Percentiles rank a stretch among this genome's conserved stretches.
phyloP scores from a whole-genome alignment of 495 filamentous ascomycete genomes.

The Cryomyces minteri region DNA sequence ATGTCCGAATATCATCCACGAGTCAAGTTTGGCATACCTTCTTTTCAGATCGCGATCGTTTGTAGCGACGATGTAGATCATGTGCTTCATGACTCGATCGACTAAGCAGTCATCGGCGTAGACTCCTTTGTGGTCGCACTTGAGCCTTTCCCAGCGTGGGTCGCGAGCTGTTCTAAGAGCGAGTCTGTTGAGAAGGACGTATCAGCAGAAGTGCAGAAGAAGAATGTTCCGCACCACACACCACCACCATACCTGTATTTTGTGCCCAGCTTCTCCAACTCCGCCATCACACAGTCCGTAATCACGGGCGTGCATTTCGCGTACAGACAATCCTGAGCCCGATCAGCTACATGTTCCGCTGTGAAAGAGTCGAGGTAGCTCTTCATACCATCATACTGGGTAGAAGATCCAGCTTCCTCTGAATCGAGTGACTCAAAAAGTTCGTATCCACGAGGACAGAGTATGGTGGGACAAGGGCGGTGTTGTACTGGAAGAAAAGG shows the following conservation, averaged over 20 bases:
- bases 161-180: constrained; percentile 85
- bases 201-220: too few relatives aligned
- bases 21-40: constrained; percentile 24
- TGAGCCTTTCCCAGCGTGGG: constrained; percentile 66
- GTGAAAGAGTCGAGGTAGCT: too few relatives aligned
- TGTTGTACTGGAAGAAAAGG: constrained; percentile 93
- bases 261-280: constrained; percentile 79
- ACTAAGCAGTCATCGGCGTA: constrained; percentile 97
- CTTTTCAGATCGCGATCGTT: constrained; percentile 75
- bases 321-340: constrained; percentile 37
- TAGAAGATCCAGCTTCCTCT: constrained; percentile 73
- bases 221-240: too few relatives aligned
- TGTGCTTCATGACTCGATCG: constrained; percentile 60
- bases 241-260: constrained; percentile 35
- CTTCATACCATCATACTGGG: constrained; percentile 50
- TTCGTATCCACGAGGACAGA: constrained; percentile 72
- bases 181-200: constrained; percentile 26
- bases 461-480: constrained; percentile 79
- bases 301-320: constrained; percentile 52
- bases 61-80: constrained; percentile 76
- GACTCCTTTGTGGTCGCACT: constrained; percentile 74
- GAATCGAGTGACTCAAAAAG: constrained; percentile 81
- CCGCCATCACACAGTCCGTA: constrained; percentile 55
- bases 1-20: too few relatives aligned
- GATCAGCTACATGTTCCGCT: too few relatives aligned